Conservation (phyloP, 2,329 filamentous ascomycete species). For the Chaetomium strumarium region DNA sequence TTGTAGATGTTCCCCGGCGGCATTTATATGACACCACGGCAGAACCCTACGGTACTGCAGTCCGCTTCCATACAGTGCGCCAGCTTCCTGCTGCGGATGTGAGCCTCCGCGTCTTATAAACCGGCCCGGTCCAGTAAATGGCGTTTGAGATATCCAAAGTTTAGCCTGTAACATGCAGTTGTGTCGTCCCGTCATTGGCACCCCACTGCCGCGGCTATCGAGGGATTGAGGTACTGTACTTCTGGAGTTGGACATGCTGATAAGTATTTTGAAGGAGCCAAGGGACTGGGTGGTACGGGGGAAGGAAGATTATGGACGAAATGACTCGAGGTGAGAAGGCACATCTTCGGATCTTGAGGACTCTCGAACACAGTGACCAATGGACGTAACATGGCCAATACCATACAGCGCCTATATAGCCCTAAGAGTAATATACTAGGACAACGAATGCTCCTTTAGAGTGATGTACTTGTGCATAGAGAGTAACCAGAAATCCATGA, state of each 20-base stretch:
- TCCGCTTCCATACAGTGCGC: slow-evolving; percentile 9
- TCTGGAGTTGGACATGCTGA: too few relatives aligned
- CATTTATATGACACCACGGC: slow-evolving; percentile 5
- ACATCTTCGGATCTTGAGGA: too few relatives aligned
- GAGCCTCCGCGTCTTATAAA: slow-evolving; percentile 18
- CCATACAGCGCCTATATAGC: neutral
- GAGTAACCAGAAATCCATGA: too few relatives aligned
- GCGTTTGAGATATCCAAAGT: slow-evolving; percentile 4
- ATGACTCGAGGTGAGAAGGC: too few relatives aligned
- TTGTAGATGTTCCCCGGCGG: neutral
- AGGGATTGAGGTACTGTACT: neutral
- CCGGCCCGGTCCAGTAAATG: slow-evolving; percentile 14
- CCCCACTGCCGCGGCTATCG: neutral
- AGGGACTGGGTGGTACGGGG: too few relatives aligned
- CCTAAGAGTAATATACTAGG: too few relatives aligned
- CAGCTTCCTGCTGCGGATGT: slow-evolving; percentile 17
- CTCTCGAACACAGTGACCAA: neutral
- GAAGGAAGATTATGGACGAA: too few relatives aligned
- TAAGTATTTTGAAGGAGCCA: too few relatives aligned
- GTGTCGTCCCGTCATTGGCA: neutral
- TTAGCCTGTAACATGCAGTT: slow-evolving; percentile 16
- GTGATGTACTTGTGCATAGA: too few relatives aligned
- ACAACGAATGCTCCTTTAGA: too few relatives aligned
- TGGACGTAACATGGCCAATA: neutral
- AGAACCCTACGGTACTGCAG: slow-evolving; percentile 10